Conservation (phyloP, 2,329 filamentous ascomycete species). For the Neonectria coccinea region DNA sequence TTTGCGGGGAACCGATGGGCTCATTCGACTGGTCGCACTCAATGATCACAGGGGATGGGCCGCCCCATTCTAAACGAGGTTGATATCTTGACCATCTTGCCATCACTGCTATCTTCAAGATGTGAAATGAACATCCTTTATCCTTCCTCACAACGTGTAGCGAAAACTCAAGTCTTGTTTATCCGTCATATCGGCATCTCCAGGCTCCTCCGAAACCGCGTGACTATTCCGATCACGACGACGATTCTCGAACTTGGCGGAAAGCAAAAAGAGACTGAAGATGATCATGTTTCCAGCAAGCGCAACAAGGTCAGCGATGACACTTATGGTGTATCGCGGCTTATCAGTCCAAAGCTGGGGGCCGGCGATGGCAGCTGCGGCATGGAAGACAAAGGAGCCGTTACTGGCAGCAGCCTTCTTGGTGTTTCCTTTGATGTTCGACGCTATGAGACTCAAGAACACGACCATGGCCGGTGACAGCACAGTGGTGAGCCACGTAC, state of each 20-base stretch:
- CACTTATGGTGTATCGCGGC: constrained; percentile 18
- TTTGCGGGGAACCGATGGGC: background rate
- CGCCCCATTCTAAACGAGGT: background rate
- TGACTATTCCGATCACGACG: background rate
- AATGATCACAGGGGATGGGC: background rate
- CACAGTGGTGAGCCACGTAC: constrained; percentile 14
- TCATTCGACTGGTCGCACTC: background rate
- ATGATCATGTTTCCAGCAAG: background rate
- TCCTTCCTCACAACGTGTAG: constrained; percentile 8
- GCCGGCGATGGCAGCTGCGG: constrained; percentile 1
- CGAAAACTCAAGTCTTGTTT: constrained; percentile 9
- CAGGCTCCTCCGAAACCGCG: background rate
- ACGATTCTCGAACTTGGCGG: constrained; percentile 3
- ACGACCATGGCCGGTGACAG: constrained; percentile 6
- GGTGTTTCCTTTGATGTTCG: constrained; percentile 27
- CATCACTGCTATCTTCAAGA: background rate
- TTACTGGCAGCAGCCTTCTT: constrained; percentile 20
- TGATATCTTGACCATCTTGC: background rate
- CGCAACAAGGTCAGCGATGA: constrained; percentile 19
- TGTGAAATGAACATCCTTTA: background rate
- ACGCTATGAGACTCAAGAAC: constrained; percentile 6
- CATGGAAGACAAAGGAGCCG: constrained; percentile 19
- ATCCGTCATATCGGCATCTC: constrained; percentile 18
- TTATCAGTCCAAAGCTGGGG: constrained; percentile 18
- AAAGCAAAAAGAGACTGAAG: constrained; percentile 4